These are phyloP conservation scores for Colletotrichum sp. DNA, from an alignment of 2,329 filamentous ascomycete species.

Conservation along the genomic window DNA sequence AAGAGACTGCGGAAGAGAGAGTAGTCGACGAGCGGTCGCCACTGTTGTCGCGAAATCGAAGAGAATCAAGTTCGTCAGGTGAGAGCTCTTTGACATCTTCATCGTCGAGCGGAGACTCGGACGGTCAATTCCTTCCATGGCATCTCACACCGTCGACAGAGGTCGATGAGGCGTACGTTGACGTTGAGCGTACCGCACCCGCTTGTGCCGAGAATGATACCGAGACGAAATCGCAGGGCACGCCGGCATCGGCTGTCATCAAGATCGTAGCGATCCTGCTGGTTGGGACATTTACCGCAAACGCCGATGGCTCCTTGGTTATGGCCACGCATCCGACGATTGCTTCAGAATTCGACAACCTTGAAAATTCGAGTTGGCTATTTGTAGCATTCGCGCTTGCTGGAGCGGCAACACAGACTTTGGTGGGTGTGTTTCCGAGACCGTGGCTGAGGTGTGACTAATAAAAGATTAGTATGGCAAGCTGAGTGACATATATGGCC, in stretches of 20 bases:
- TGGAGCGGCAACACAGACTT: slow-evolving; percentile 32
- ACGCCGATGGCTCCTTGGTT: slow-evolving; percentile 68
- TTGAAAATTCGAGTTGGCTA: slow-evolving; percentile 60
- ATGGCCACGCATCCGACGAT: slow-evolving; percentile 70
- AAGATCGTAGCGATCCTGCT: slow-evolving; percentile 28
- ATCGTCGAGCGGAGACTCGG: slow-evolving; percentile 14
- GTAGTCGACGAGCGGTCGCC: slow-evolving; percentile 4
- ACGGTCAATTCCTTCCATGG: slow-evolving; percentile 15
- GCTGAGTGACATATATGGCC: slow-evolving; percentile 62
- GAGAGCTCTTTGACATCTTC: slow-evolving; percentile 12
- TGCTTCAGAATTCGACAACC: slow-evolving; percentile 63
- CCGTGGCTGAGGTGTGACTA: not conserved
- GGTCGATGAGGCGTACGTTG: not conserved
- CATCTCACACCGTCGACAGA: slow-evolving; percentile 11
- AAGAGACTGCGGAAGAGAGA: not conserved
- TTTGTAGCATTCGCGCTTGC: slow-evolving; percentile 36
- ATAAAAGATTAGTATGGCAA: slow-evolving; percentile 51
- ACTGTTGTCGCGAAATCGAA: not conserved
- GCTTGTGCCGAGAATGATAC: not conserved
- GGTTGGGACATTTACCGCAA: slow-evolving; percentile 64
- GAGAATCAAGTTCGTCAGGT: slow-evolving; percentile 15
- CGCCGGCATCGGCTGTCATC: slow-evolving; percentile 12
- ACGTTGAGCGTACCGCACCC: slow-evolving; percentile 11
- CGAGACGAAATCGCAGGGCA: not conserved
- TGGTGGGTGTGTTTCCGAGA: slow-evolving; percentile 42